Base-by-base conservation (phyloP, 2,329 filamentous ascomycete species). In the Phyllosticta ampelicida region DNA sequence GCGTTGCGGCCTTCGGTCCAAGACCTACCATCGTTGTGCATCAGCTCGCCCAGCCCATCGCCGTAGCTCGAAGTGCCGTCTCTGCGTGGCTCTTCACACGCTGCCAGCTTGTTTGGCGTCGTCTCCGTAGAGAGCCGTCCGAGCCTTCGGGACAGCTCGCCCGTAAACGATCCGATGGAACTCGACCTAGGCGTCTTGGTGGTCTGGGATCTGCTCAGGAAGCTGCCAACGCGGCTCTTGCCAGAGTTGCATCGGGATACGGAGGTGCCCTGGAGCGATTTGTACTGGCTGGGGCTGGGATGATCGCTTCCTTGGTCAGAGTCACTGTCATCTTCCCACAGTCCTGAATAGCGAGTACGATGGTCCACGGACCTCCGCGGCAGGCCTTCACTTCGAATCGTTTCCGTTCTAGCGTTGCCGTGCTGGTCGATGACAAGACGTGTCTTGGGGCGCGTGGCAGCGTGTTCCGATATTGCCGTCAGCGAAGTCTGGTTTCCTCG, bases 391-490 rank as follows among this genome's bases (percentile, higher is more conserved):
- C 65, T 64, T 52, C 68, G 63, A 26, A 70, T 65, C n/a, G 75
- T 76, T 62, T 77, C 74, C 5, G 76, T 76, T 10, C 76, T 69
- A 48, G 77, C 77, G 50, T 71, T 69, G 13, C 77, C 77, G 54
- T 68, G 74, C 61, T 77, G 75, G 61, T 78, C 77, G 36, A 79
- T 71, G 44, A 78, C 68, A 19, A 79, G 71, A 8, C 75, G 73
- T 52, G 73, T 74, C 54, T 71, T 69, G 9, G 72, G 69, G 21
- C 65, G 63, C 9, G 67, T 59, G 56, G 71, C 70, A 60, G 69
- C 68, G 52, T 71, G 64, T 62, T 78, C 77, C 3, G 75, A 75
- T 13, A 79, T 78, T 8, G 75, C 70, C 36, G 71, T 71, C 2
- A 78, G 68, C 16, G 71, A 71, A 1, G 70, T 67, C 54, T 62